Percentiles rank a stretch among this genome's conserved stretches.
These are phyloP conservation scores for Warburgia ugandensis DNA, from an alignment of 164 flowering plant genomes.

Conservation along the genomic window DNA sequence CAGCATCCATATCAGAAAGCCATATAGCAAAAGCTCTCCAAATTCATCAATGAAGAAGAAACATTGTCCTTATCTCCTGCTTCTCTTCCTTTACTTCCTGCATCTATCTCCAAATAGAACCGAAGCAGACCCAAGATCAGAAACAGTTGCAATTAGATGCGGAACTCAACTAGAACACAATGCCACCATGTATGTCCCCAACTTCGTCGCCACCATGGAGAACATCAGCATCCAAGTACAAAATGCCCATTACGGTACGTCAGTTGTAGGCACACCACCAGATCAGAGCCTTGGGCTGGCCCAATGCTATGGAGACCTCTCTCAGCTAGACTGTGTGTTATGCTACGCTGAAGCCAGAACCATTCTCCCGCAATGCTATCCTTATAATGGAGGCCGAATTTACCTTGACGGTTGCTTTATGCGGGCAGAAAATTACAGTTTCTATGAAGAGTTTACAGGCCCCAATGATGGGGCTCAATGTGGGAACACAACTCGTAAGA, in stretches of 20 bases:
- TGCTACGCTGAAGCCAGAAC: conserved; percentile 17
- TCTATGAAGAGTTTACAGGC: conserved; percentile 48
- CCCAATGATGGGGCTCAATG: conserved; percentile 46
- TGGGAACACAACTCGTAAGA: conserved; percentile 41
- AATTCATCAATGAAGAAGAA: too few species aligned
- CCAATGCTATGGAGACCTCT: conserved; percentile 88
- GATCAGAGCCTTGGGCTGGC: conserved; percentile 59
- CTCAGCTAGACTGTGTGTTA: conserved; percentile 33
- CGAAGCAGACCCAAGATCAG: conserved; percentile 55
- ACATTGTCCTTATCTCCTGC: not conserved
- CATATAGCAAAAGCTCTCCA: too few species aligned
- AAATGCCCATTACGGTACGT: conserved; percentile 43
- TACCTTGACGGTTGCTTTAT: conserved; percentile 19
- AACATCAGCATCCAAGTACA: conserved; percentile 57
- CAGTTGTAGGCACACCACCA: conserved; percentile 44
- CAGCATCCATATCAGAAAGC: too few species aligned
- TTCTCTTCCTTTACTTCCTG: conserved; percentile 17
- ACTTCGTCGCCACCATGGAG: conserved; percentile 66
- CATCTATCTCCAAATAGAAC: conserved; percentile 14
- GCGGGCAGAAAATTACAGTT: conserved; percentile 18
- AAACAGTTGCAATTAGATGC: conserved; percentile 35
- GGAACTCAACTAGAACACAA: conserved; percentile 44
- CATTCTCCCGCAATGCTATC: conserved; percentile 13
- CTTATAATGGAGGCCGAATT: conserved; percentile 9
- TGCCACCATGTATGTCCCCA: conserved; percentile 41